These are phyloP conservation scores for Starmerella bombi DNA, from an alignment of 805 yeast species.

Conservation along the genomic window DNA sequence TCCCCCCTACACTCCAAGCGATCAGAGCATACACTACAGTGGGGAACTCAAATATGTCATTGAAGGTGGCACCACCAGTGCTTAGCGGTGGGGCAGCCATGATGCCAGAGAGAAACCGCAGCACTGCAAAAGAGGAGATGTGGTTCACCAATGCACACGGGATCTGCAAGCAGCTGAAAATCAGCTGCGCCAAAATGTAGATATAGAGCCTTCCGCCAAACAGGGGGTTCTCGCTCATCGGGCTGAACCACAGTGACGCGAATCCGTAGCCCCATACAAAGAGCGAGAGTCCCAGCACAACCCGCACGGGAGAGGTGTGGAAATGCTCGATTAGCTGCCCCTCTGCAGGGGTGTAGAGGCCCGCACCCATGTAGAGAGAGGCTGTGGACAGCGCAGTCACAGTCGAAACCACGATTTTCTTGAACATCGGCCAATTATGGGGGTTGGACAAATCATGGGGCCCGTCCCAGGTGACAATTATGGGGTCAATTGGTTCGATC, in stretches of 20 bases:
- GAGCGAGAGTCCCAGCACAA: constrained; percentile 39
- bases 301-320: constrained; percentile 31
- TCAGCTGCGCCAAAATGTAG: constrained; percentile 35
- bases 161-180: constrained; percentile 41
- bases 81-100: constrained; percentile 44
- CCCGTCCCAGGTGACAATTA: constrained; percentile 25
- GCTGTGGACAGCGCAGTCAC: constrained; percentile 35
- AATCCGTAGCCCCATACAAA: constrained; percentile 49
- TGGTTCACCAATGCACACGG: constrained; percentile 41
- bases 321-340: constrained; percentile 32
- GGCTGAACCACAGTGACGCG: constrained; percentile 44
- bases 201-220: constrained; percentile 39
- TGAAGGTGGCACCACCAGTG: constrained; percentile 46
- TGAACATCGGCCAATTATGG: constrained; percentile 38
- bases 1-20: constrained; percentile 41
- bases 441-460: constrained; percentile 33
- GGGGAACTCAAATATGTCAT: constrained; percentile 36
- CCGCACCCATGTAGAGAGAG: constrained; percentile 47
- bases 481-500: neutral
- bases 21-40: constrained; percentile 37
- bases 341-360: constrained; percentile 45
- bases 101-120: constrained; percentile 42
- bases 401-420: constrained; percentile 31
- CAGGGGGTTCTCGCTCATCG: constrained; percentile 36
- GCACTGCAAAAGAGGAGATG: constrained; percentile 38